These are phyloP conservation scores for Aspergillus sp. DNA, from an alignment of 2,329 filamentous ascomycete genomes.

Conservation along the genomic window DNA sequence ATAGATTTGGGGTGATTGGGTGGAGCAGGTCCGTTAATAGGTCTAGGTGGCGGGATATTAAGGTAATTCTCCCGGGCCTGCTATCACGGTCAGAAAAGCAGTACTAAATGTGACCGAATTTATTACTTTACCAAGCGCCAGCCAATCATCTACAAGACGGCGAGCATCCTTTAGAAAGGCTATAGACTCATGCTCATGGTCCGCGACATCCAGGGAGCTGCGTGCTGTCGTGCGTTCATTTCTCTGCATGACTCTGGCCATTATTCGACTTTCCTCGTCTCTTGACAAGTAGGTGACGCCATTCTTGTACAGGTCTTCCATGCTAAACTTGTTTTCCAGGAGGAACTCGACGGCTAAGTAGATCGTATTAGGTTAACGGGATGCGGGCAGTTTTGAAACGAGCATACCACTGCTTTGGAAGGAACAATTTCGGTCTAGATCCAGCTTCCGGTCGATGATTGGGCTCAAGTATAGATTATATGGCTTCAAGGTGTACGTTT, in stretches of 20 bases:
- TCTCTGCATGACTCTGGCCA: constrained; percentile 48
- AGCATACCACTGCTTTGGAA: constrained; percentile 56
- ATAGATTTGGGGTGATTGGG: constrained; percentile 19
- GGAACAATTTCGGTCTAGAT: constrained; percentile 62
- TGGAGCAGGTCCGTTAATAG: constrained; percentile 17
- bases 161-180: constrained; percentile 54
- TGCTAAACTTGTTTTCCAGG: constrained; percentile 58
- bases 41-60: constrained; percentile 46
- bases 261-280: constrained; percentile 56
- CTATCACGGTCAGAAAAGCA: constrained; percentile 6
- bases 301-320: constrained; percentile 56
- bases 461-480: constrained; percentile 68
- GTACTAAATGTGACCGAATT: not conserved
- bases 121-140: constrained; percentile 31
- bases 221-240: constrained; percentile 33
- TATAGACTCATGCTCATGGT: constrained; percentile 55
- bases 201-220: constrained; percentile 52
- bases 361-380: constrained; percentile 13
- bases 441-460: constrained; percentile 53
- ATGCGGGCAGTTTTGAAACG: not conserved
- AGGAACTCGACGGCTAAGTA: constrained; percentile 61
- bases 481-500: constrained; percentile 59
- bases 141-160: constrained; percentile 51
- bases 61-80: constrained; percentile 41
- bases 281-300: constrained; percentile 66